Percentiles rank a stretch among this genome's conserved stretches.
These are phyloP conservation scores for Microglena sp. DNA, from an alignment of 139 green algal genomes.

Conservation along the genomic window DNA sequence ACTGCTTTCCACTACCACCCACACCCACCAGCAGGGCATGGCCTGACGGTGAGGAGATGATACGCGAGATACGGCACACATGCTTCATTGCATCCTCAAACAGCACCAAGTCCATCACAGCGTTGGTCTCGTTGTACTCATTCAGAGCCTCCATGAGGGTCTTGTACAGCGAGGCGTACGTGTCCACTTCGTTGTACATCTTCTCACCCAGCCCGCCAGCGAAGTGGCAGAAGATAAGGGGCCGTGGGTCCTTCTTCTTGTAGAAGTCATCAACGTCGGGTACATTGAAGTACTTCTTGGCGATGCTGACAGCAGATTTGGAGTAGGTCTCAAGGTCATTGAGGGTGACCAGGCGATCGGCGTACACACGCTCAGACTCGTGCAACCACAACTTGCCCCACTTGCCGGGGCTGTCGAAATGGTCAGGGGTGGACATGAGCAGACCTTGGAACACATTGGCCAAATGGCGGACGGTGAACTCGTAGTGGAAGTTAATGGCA, in stretches of 20 bases:
- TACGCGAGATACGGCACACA: slow-evolving; percentile 73
- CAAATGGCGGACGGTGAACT: slow-evolving; percentile 81
- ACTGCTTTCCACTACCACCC: slow-evolving; percentile 79
- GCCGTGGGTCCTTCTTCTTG: slow-evolving; percentile 74
- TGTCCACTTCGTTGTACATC: slow-evolving; percentile 54
- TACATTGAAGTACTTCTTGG: slow-evolving; percentile 74
- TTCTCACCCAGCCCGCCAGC: slow-evolving; percentile 59
- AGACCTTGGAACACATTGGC: slow-evolving; percentile 83
- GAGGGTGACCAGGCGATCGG: slow-evolving; percentile 57
- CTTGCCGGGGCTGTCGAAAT: slow-evolving; percentile 64
- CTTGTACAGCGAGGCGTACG: slow-evolving; percentile 58
- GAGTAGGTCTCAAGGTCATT: slow-evolving; percentile 68
- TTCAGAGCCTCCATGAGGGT: slow-evolving; percentile 64
- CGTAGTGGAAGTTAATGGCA: slow-evolving; percentile 88
- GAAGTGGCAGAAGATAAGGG: slow-evolving; percentile 87
- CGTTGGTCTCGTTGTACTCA: slow-evolving; percentile 89
- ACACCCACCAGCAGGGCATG: slow-evolving; percentile 84
- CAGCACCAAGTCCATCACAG: slow-evolving; percentile 82
- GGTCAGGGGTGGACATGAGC: slow-evolving; percentile 67
- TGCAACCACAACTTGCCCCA: slow-evolving; percentile 81
- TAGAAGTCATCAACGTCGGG: slow-evolving; percentile 80
- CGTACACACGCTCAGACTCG: slow-evolving; percentile 79
- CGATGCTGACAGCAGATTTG: slow-evolving; percentile 58
- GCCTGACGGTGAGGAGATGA: slow-evolving; percentile 71
- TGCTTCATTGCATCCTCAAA: slow-evolving; percentile 91